Evolutionary conservation across 169 alveolate genomes (phyloP).

Genomic region (Cryptosporidium baileyi): DNA sequence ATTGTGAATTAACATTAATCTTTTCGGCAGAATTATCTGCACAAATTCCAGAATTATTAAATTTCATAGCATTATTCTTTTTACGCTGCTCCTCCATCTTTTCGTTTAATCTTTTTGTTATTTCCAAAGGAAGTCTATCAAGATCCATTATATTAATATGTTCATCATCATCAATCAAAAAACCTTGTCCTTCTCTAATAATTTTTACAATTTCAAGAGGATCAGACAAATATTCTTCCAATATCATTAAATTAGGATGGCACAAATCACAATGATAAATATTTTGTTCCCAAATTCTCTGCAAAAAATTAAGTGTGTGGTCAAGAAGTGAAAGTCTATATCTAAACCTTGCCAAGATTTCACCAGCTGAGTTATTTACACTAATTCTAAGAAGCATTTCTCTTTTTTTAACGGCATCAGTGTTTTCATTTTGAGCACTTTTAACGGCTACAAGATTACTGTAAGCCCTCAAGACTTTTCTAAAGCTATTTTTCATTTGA

Average conservation of each 20-base stretch:
- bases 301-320: slow-evolving; percentile 45
- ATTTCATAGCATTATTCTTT: background rate
- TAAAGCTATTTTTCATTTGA: slow-evolving; percentile 61
- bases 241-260: slow-evolving; percentile 65
- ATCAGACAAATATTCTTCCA: slow-evolving; percentile 49
- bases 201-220: slow-evolving; percentile 33
- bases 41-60: no score
- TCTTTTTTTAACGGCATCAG: slow-evolving; percentile 21
- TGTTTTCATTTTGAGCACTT: slow-evolving; percentile 17
- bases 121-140: slow-evolving; percentile 31
- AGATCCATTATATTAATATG: slow-evolving; percentile 61
- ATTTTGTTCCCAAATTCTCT: slow-evolving; percentile 65
- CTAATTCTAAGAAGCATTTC: slow-evolving; percentile 60
- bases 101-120: slow-evolving; percentile 35
- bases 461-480: slow-evolving; percentile 42
- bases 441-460: slow-evolving; percentile 36
- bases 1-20: background rate
- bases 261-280: slow-evolving; percentile 57
- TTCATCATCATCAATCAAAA: slow-evolving; percentile 52
- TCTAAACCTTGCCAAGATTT: slow-evolving; percentile 51
- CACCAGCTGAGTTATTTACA: slow-evolving; percentile 51
- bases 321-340: slow-evolving; percentile 41
- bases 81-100: background rate
- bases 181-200: slow-evolving; percentile 59
- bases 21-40: background rate